These are phyloP conservation scores for Venturia oleaginea DNA, from an alignment of 2,329 filamentous ascomycete genomes.

Conservation along the genomic window DNA sequence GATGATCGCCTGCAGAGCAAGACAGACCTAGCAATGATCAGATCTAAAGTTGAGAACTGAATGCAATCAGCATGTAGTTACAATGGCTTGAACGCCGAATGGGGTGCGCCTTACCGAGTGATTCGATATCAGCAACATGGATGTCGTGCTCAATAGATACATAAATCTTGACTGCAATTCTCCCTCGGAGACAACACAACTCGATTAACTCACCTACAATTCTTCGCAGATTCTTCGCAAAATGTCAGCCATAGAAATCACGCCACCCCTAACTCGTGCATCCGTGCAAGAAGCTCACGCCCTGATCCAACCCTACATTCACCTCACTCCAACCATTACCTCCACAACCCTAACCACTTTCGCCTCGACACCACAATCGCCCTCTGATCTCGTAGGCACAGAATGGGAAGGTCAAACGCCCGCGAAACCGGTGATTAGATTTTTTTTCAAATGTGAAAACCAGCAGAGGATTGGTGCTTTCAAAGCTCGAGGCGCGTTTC, in stretches of 20 bases:
- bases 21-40: no score
- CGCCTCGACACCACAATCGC: slow-evolving; percentile 60
- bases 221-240: background rate
- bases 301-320: slow-evolving; percentile 66
- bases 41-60: background rate
- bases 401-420: slow-evolving; percentile 48
- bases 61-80: background rate
- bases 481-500: slow-evolving; percentile 84
- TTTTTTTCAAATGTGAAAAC: slow-evolving; percentile 97
- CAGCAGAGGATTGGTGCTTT: slow-evolving; percentile 85
- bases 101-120: background rate
- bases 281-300: slow-evolving; percentile 65
- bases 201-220: background rate
- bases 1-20: background rate
- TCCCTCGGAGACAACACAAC: background rate
- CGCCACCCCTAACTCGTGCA: slow-evolving; percentile 58
- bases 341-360: slow-evolving; percentile 64
- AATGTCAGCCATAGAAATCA: slow-evolving; percentile 37
- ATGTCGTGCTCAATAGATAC: background rate
- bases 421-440: slow-evolving; percentile 55
- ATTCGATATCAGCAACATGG: background rate
- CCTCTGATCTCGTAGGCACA: slow-evolving; percentile 46
- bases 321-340: slow-evolving; percentile 76
- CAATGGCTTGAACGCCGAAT: background rate
- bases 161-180: background rate